phyloP scores from a whole-genome alignment of 1,284 basidiomycete species.

The Limonomyces culmigenus region DNA sequence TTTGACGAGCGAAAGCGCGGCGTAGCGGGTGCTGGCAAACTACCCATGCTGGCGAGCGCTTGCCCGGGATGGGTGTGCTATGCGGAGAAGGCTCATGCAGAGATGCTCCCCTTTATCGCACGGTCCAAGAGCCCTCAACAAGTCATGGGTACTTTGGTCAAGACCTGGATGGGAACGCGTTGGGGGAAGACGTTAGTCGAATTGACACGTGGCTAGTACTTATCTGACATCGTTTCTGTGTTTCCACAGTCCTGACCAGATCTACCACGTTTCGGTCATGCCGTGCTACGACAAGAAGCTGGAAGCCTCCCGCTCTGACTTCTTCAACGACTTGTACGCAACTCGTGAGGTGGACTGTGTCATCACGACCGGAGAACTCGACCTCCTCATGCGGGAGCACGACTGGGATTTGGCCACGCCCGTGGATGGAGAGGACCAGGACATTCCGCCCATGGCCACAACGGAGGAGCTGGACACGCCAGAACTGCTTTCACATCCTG shows the following conservation, averaged over 20 bases:
- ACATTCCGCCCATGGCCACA: slow-evolving; percentile 1
- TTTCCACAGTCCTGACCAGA: slow-evolving; percentile 46
- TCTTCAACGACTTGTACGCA: slow-evolving; percentile 63
- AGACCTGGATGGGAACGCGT: slow-evolving; percentile 58
- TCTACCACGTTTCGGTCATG: slow-evolving; percentile 97
- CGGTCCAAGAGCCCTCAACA: slow-evolving; percentile 87
- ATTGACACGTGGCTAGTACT: not conserved
- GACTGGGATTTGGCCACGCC: slow-evolving; percentile 58
- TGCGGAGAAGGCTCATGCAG: slow-evolving; percentile 92
- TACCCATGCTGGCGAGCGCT: slow-evolving; percentile 90
- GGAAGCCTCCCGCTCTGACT: slow-evolving; percentile 87
- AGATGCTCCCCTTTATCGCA: slow-evolving; percentile 84
- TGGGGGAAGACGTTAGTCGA: slow-evolving; percentile 41
- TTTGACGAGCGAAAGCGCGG: slow-evolving; percentile 51
- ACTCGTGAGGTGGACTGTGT: slow-evolving; percentile 96
- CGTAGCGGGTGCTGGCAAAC: slow-evolving; percentile 14
- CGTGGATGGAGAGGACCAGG: slow-evolving; percentile 29
- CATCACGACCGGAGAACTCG: slow-evolving; percentile 91
- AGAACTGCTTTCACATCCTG: slow-evolving; percentile 62
- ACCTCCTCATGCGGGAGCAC: slow-evolving; percentile 71
- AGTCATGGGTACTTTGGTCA: slow-evolving; percentile 86
- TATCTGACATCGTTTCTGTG: no score
- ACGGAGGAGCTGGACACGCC: slow-evolving; percentile 27
- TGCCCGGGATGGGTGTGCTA: slow-evolving; percentile 99
- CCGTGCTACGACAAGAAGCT: slow-evolving; percentile 99